Evolutionary conservation across 345 rosid genomes (phyloP).

Genomic region (Gossypium australe): DNA sequence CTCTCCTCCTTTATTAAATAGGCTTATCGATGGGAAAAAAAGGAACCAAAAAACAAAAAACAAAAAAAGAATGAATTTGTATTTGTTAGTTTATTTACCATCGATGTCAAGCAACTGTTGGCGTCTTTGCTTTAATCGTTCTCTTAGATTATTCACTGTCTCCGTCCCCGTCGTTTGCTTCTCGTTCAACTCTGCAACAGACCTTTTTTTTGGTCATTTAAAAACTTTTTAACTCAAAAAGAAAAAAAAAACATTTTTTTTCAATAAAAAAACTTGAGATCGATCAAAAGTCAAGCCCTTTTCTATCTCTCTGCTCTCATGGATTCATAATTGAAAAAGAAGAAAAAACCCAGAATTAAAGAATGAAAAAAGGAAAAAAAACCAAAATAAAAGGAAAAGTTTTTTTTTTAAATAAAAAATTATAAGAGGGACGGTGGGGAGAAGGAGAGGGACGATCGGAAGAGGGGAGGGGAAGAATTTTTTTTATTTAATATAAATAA

Average conservation of each 20-base stretch:
- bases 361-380: too few species aligned
- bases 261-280: neutral
- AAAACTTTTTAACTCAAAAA: neutral
- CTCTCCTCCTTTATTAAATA: too few species aligned
- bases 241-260: neutral
- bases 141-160: slow-evolving; percentile 59
- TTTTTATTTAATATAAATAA: too few species aligned
- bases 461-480: too few species aligned
- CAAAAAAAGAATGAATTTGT: too few species aligned
- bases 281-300: neutral
- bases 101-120: slow-evolving; percentile 74
- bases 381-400: too few species aligned
- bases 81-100: slow-evolving; percentile 27
- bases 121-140: slow-evolving; percentile 74
- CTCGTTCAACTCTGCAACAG: slow-evolving; percentile 89
- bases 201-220: slow-evolving; percentile 20
- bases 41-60: too few species aligned
- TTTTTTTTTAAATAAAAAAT: too few species aligned
- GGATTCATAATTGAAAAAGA: neutral
- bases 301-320: neutral
- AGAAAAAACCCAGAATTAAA: neutral
- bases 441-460: too few species aligned
- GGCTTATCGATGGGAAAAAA: too few species aligned
- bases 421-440: too few species aligned
- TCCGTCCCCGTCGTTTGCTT: slow-evolving; percentile 70